Evolutionary conservation across 1,139 yeast genomes (phyloP).

Genomic region (Suhomyces ambrosiae): DNA sequence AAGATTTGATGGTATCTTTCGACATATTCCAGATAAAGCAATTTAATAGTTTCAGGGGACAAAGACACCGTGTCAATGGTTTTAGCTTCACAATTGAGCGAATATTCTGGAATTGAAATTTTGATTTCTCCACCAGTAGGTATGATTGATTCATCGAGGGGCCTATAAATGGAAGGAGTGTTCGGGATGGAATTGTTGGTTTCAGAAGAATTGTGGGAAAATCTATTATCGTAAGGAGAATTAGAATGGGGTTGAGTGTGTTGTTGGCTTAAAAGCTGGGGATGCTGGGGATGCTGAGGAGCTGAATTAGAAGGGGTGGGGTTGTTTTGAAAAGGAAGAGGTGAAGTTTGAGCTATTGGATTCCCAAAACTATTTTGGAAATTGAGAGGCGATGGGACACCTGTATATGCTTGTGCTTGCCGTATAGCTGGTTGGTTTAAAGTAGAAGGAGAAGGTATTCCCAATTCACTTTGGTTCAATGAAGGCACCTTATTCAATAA

Average conservation of each 20-base stretch:
- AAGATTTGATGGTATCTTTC: slow-evolving; percentile 76
- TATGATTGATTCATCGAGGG: slow-evolving; percentile 13
- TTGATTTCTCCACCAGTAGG: slow-evolving; percentile 1
- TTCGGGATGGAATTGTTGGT: slow-evolving; percentile 32
- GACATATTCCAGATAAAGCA: slow-evolving; percentile 72
- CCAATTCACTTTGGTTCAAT: slow-evolving; percentile 11
- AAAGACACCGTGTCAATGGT: slow-evolving; percentile 67
- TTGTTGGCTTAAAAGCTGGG: slow-evolving; percentile 1
- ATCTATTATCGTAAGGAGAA: slow-evolving; percentile 11
- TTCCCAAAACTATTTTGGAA: background rate
- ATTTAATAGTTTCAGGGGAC: slow-evolving; percentile 59
- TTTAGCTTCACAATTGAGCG: slow-evolving; percentile 61
- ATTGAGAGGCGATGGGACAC: background rate
- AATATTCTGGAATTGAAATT: slow-evolving; percentile 37
- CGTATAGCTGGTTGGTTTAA: background rate
- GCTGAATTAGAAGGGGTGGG: slow-evolving; percentile 6
- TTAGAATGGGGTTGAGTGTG: slow-evolving; percentile 5
- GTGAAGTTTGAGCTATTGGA: background rate
- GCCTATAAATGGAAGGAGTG: slow-evolving; percentile 33
- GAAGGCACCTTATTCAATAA: slow-evolving; percentile 39
- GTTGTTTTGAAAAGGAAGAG: slow-evolving; percentile 4
- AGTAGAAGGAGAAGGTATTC: background rate
- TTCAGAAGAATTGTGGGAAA: slow-evolving; percentile 23
- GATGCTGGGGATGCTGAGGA: slow-evolving; percentile 10
- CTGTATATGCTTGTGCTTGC: background rate